These are phyloP conservation scores for Macrophomina pseudophaseolina DNA, from an alignment of 2,329 filamentous ascomycete species.

Conservation along the genomic window DNA sequence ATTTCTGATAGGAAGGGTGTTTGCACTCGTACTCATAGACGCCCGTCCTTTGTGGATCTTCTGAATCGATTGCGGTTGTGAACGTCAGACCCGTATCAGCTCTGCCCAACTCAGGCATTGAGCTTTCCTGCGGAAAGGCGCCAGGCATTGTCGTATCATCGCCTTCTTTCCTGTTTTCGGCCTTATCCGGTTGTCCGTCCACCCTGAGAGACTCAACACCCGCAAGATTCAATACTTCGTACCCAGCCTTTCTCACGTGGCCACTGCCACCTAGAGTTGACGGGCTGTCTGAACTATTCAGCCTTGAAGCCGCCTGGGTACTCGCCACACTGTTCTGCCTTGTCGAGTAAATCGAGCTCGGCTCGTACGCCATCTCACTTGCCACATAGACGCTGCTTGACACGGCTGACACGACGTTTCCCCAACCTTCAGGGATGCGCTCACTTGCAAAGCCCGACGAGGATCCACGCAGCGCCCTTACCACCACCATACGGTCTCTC, in stretches of 20 bases:
- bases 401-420: constrained; percentile 33
- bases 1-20: neutral
- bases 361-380: constrained; percentile 15
- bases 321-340: constrained; percentile 40
- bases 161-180: neutral
- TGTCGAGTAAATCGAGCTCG: constrained; percentile 47
- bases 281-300: neutral
- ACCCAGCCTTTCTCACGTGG: constrained; percentile 11
- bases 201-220: neutral
- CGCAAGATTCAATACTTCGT: constrained; percentile 7
- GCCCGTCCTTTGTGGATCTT: neutral
- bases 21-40: neutral
- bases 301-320: neutral
- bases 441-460: constrained; percentile 25
- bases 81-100: constrained; percentile 2
- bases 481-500: neutral
- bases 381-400: constrained; percentile 7
- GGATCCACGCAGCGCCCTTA: neutral
- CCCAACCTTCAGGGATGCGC: constrained; percentile 45
- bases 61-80: neutral
- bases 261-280: neutral
- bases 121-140: neutral
- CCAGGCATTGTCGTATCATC: constrained; percentile 9
- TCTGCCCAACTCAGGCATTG: neutral
- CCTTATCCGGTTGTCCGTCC: neutral